These are phyloP conservation scores for Fusarium oxysporum DNA, from an alignment of 2,329 filamentous ascomycete species.

Conservation along the genomic window DNA sequence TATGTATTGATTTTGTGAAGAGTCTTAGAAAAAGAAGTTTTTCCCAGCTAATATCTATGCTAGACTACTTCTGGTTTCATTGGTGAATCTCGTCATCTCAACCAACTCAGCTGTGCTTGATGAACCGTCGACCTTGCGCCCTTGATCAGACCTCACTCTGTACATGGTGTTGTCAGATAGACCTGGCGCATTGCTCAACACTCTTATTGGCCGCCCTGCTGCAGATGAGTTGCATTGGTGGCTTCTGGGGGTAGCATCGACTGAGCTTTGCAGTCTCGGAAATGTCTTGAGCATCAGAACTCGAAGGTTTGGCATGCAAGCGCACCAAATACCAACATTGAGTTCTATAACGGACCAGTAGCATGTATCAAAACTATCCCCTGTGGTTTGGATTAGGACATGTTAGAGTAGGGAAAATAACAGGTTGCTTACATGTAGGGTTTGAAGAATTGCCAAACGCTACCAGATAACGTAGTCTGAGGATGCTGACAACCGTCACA, in stretches of 20 bases:
- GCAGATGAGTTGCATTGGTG: not conserved
- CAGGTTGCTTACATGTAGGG: slow-evolving; percentile 4
- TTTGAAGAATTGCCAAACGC: slow-evolving; percentile 13
- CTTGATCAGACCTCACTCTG: not conserved
- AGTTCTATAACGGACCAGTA: slow-evolving; percentile 21
- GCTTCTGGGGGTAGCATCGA: not conserved
- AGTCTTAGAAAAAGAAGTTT: not conserved
- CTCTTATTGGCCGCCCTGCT: not conserved
- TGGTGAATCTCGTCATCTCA: not conserved
- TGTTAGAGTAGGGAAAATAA: fast-evolving
- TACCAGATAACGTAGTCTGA: not conserved
- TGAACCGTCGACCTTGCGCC: not conserved
- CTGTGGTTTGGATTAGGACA: not conserved
- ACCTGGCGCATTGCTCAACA: not conserved
- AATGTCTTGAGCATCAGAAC: not conserved
- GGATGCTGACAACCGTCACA: slow-evolving; percentile 14
- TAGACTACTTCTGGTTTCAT: not conserved
- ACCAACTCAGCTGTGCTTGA: slow-evolving; percentile 10
- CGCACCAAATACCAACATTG: slow-evolving; percentile 6
- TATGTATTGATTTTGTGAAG: too few relatives aligned
- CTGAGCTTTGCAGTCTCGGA: not conserved
- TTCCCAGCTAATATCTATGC: not conserved
- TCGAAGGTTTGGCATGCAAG: slow-evolving; percentile 9
- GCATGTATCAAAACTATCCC: slow-evolving; percentile 12
- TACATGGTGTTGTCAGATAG: not conserved